Percentiles rank a stretch among this genome's conserved stretches.
Evolutionary conservation across 2,329 filamentous ascomycete genomes (phyloP).

Genomic region (Fusarium begoniae): DNA sequence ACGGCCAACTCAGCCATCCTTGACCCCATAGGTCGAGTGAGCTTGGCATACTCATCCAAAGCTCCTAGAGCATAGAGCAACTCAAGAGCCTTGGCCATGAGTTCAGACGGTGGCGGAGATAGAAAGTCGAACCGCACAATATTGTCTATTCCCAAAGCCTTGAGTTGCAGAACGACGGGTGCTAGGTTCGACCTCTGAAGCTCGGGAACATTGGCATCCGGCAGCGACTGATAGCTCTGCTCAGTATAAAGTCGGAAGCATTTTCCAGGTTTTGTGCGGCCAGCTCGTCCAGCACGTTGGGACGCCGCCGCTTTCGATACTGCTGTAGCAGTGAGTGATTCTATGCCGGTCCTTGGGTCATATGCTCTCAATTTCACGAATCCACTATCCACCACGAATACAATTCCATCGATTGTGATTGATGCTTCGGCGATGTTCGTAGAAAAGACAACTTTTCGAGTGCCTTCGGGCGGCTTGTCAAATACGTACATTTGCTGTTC

Average conservation of each 20-base stretch:
- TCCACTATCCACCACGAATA: slow-evolving; percentile 89
- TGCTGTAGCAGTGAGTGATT: slow-evolving; percentile 82
- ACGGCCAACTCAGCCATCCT: slow-evolving; percentile 94
- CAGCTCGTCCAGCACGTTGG: slow-evolving; percentile 89
- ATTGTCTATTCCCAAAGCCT: slow-evolving; percentile 95
- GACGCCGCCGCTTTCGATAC: slow-evolving; percentile 93
- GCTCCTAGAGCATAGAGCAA: slow-evolving; percentile 87
- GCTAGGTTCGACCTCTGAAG: slow-evolving; percentile 93
- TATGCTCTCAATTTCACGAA: slow-evolving; percentile 92
- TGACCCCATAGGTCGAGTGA: slow-evolving; percentile 86
- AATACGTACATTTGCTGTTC: slow-evolving; percentile 97
- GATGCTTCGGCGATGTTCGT: slow-evolving; percentile 98
- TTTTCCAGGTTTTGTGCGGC: slow-evolving; percentile 88
- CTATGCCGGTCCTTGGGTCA: slow-evolving; percentile 85
- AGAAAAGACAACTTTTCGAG: slow-evolving; percentile 88
- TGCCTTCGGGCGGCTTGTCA: slow-evolving; percentile 81
- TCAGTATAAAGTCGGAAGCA: slow-evolving; percentile 95
- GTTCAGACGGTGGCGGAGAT: slow-evolving; percentile 83
- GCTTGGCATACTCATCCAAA: slow-evolving; percentile 87
- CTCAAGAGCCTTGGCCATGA: slow-evolving; percentile 87
- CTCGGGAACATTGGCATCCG: slow-evolving; percentile 82
- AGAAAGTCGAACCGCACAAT: slow-evolving; percentile 90
- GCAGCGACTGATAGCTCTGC: slow-evolving; percentile 69
- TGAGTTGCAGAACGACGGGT: slow-evolving; percentile 87
- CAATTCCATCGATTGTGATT: slow-evolving; percentile 91